Base-by-base conservation (phyloP, 306 rosid genomes). In the Vigna nakashimae region DNA sequence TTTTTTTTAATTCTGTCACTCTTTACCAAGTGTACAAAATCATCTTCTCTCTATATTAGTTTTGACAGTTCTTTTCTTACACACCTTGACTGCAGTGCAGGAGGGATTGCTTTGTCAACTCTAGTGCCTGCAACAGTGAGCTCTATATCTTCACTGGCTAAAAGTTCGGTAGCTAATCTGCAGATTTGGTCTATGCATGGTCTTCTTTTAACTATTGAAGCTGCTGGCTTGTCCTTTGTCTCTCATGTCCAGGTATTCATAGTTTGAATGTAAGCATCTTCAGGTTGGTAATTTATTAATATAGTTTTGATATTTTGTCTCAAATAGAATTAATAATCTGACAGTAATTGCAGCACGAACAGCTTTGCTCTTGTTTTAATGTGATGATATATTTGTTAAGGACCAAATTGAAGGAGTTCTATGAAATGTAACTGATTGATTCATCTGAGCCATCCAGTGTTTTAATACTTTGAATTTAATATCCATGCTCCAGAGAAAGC, bases 131-230 rank as follows among this genome's bases (percentile, higher is more conserved):
- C 90, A 83, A 94, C 98, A 56, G 98, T 94, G 85, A 90, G 88
- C 89, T 90, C 93, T 76, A 87, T 94, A 69, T 90, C 97, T 59
- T 75, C 86, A 77, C 84, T 94, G 64, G 93, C 97, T 62, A 92
- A 90, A 83, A 92, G 98, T 91, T 84, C 88, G 48, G 80, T 88
- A 73, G 86, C 97, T 78, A 80, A 86, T 83, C 88, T 94, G 85
- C 97, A 90, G 86, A 90, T 88, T 69, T 94, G 98, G 98, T 86
- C 98, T 80, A 89, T 94, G 93, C 98, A 94, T 83, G 98, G 98
- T 51, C 97, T 94, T 65, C 97, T 94, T 85, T 89, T 94, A 76
- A 90, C 98, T 30, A 86, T 92, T 76, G 98, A 94, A 88, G 98
- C 98, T 82, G 98, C 98, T 80, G 98, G 98, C 53, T 82, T 94